These are phyloP conservation scores for Leccinum disarticulatum DNA, from an alignment of 768 basidiomycete genomes.

Conservation along the genomic window DNA sequence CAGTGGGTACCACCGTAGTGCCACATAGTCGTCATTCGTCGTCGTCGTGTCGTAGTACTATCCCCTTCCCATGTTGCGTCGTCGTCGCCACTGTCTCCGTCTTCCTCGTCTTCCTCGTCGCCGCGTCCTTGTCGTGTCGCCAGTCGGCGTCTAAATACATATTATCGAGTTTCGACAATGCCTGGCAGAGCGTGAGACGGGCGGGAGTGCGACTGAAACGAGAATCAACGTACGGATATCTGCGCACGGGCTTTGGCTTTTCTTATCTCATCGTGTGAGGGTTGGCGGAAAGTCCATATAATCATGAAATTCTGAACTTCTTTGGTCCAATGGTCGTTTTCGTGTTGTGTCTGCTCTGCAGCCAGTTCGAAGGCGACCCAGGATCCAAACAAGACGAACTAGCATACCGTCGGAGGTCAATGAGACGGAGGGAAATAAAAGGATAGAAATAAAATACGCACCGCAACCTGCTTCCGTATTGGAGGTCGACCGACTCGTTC, in stretches of 20 bases:
- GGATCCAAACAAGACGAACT: conserved; percentile 59
- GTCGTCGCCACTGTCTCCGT: too few relatives aligned
- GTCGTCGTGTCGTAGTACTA: too few relatives aligned
- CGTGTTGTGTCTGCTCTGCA: conserved; percentile 54
- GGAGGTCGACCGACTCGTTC: conserved; percentile 48
- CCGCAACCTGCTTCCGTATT: conserved; percentile 53
- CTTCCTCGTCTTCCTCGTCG: too few relatives aligned
- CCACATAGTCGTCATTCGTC: too few relatives aligned
- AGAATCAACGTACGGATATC: conserved; percentile 12
- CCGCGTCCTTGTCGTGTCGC: too few relatives aligned
- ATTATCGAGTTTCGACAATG: too few relatives aligned
- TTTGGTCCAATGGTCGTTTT: conserved; percentile 59
- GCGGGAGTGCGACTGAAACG: background rate
- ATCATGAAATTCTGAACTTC: conserved; percentile 34
- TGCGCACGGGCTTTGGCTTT: conserved; percentile 15
- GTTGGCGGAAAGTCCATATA: conserved; percentile 24
- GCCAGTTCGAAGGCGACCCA: conserved; percentile 49
- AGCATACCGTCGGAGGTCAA: background rate
- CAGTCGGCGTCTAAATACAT: too few relatives aligned
- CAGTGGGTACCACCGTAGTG: too few relatives aligned
- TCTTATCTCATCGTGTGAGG: conserved; percentile 17
- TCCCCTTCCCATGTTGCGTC: too few relatives aligned
- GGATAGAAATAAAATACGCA: conserved; percentile 29
- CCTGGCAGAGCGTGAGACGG: background rate
- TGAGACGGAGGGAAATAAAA: background rate